These are phyloP conservation scores for Chalciporus sphaerocephalus DNA, from an alignment of 768 basidiomycete species.

Conservation along the genomic window DNA sequence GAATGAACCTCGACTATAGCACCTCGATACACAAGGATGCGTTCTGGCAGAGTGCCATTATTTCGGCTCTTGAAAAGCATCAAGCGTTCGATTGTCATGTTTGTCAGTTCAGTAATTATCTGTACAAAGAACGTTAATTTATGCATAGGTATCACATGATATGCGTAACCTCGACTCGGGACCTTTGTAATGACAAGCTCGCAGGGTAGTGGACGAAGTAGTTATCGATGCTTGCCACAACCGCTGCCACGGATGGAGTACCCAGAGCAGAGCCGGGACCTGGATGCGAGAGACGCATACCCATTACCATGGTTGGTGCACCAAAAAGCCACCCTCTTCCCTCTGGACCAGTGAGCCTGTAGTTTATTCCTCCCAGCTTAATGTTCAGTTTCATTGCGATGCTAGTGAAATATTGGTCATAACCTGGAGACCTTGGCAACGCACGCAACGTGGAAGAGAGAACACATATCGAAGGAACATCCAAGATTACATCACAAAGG, in stretches of 20 bases:
- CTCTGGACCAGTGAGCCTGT: constrained; percentile 32
- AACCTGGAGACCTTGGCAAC: constrained; percentile 38
- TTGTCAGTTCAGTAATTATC: constrained; percentile 39
- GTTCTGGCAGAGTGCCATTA: constrained; percentile 33
- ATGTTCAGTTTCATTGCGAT: constrained; percentile 47
- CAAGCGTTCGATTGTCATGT: constrained; percentile 44
- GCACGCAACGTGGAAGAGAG: constrained; percentile 61
- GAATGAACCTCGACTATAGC: constrained; percentile 64
- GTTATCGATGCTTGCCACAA: constrained; percentile 42
- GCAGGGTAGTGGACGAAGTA: constrained; percentile 43
- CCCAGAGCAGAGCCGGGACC: constrained; percentile 55
- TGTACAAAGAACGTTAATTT: constrained; percentile 8
- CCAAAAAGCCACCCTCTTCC: constrained; percentile 33
- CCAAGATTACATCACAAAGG: constrained; percentile 40
- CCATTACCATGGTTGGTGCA: constrained; percentile 44
- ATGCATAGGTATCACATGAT: not conserved
- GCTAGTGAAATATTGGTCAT: constrained; percentile 42
- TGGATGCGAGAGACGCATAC: constrained; percentile 66
- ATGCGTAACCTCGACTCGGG: constrained; percentile 59
- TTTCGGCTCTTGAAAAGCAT: constrained; percentile 30
- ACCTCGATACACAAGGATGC: constrained; percentile 50
- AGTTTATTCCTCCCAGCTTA: constrained; percentile 48
- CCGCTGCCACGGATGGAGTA: constrained; percentile 45
- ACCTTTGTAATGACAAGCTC: constrained; percentile 39
- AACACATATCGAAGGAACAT: constrained; percentile 58